Evolutionary conservation across 345 rosid species (phyloP).

Genomic region (Dipteronia dyeriana): DNA sequence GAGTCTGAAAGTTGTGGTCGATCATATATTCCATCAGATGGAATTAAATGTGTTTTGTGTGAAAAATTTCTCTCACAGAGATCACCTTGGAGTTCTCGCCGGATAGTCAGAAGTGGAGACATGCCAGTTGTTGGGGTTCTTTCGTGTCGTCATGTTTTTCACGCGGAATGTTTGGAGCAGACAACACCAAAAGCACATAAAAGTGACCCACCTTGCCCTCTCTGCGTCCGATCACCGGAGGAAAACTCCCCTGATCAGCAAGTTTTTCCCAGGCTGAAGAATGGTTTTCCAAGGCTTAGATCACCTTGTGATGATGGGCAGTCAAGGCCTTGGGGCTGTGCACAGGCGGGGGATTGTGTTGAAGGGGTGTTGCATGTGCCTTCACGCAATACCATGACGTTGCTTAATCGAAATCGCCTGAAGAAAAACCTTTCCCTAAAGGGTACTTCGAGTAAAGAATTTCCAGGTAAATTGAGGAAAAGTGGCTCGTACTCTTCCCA

Average conservation of each 20-base stretch:
- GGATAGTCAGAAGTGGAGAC: slow-evolving; percentile 52
- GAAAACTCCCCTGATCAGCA: slow-evolving; percentile 34
- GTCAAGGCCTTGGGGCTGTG: slow-evolving; percentile 68
- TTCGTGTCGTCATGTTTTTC: slow-evolving; percentile 54
- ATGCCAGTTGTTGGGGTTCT: slow-evolving; percentile 58
- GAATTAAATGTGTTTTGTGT: slow-evolving; percentile 51
- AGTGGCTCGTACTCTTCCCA: slow-evolving; percentile 31
- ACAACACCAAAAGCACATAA: slow-evolving; percentile 40
- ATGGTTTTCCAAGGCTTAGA: slow-evolving; percentile 44
- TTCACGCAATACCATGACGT: slow-evolving; percentile 44
- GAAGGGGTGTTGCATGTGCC: slow-evolving; percentile 59
- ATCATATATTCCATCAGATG: slow-evolving; percentile 27
- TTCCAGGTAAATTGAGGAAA: slow-evolving; percentile 54
- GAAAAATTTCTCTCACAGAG: slow-evolving; percentile 53
- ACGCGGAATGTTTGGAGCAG: slow-evolving; percentile 65
- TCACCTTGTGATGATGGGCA: slow-evolving; percentile 52
- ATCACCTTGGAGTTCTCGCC: slow-evolving; percentile 55
- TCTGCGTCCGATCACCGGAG: slow-evolving; percentile 42
- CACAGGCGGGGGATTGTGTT: slow-evolving; percentile 59
- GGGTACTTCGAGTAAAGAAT: slow-evolving; percentile 53
- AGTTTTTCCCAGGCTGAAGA: slow-evolving; percentile 32
- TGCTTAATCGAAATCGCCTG: slow-evolving; percentile 49
- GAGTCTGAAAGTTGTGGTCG: slow-evolving; percentile 35
- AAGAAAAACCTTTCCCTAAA: slow-evolving; percentile 53
- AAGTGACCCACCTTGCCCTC: slow-evolving; percentile 59